A percentile compares a stretch with the other conserved stretches of the same genome.
These are phyloP conservation scores for Betula pendula DNA, from an alignment of 306 rosid species.

Conservation along the genomic window DNA sequence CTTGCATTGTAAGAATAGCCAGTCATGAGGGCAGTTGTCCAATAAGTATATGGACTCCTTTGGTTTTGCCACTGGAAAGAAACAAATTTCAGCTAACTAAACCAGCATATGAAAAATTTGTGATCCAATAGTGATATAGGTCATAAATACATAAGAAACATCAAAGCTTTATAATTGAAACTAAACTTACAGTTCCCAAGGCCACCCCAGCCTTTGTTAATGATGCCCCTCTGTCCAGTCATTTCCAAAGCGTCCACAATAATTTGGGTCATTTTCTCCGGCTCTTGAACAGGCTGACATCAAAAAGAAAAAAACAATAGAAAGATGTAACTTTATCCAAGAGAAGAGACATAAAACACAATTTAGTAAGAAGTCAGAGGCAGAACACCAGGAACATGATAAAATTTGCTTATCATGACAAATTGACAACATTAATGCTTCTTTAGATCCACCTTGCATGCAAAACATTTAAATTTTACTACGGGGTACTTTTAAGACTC, in stretches of 20 bases:
- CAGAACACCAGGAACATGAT: background rate
- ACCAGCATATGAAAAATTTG: conserved; percentile 1
- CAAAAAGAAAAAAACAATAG: background rate
- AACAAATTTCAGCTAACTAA: conserved; percentile 28
- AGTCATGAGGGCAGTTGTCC: conserved; percentile 95
- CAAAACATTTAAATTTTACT: background rate
- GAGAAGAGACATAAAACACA: conserved; percentile 11
- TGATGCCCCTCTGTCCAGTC: conserved; percentile 95
- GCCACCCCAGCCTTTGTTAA: conserved; percentile 99
- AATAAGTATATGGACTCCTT: conserved; percentile 72
- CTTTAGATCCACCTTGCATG: background rate
- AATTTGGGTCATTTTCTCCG: conserved; percentile 85
- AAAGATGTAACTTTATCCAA: background rate
- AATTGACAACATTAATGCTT: background rate
- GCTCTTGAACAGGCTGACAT: conserved; percentile 93
- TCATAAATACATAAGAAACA: conserved; percentile 5
- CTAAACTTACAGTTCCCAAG: conserved; percentile 80
- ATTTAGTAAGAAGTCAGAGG: background rate
- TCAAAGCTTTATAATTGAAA: background rate
- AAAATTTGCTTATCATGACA: background rate
- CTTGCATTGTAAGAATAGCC: conserved; percentile 98
- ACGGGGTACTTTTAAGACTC: background rate
- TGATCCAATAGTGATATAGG: conserved; percentile 10
- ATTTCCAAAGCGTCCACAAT: conserved; percentile 85
- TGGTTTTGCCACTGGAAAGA: conserved; percentile 86